Conservation (phyloP, 257 asterid species). For the Solanum sejunctum region DNA sequence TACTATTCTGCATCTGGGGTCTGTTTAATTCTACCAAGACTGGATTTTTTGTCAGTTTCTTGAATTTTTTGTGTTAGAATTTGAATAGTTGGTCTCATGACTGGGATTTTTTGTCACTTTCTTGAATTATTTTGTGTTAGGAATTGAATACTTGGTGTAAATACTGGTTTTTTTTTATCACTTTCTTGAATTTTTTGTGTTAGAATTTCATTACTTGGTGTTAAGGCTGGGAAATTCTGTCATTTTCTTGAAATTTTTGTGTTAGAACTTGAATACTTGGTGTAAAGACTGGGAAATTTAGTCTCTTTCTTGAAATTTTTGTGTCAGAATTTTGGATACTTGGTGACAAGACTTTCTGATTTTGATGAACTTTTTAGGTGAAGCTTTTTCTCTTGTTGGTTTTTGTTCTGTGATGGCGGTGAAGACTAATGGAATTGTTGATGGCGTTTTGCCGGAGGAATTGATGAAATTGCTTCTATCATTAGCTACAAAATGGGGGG, state of each 20-base stretch:
- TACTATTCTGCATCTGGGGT: not conserved
- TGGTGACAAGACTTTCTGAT: not conserved
- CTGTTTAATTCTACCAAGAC: not conserved
- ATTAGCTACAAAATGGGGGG: conserved; percentile 62
- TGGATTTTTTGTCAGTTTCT: not conserved
- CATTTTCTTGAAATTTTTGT: no score
- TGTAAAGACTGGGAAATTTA: not conserved
- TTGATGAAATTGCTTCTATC: conserved; percentile 31
- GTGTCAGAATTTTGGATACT: not conserved
- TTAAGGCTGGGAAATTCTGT: no score
- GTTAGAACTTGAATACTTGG: no score
- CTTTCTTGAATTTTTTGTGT: not conserved
- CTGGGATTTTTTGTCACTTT: no score
- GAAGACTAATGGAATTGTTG: conserved; percentile 41
- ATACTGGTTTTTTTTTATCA: not conserved
- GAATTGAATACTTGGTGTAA: no score
- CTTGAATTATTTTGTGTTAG: no score
- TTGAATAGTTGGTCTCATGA: not conserved
- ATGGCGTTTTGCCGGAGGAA: conserved; percentile 50
- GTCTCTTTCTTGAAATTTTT: not conserved
- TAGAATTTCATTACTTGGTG: no score
- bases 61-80: not conserved
- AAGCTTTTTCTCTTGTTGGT: not conserved
- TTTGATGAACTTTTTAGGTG: not conserved
- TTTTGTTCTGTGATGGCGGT: conserved; percentile 36